These are phyloP conservation scores for Colletotrichum cordylinicola DNA, from an alignment of 2,329 filamentous ascomycete species.

Conservation along the genomic window DNA sequence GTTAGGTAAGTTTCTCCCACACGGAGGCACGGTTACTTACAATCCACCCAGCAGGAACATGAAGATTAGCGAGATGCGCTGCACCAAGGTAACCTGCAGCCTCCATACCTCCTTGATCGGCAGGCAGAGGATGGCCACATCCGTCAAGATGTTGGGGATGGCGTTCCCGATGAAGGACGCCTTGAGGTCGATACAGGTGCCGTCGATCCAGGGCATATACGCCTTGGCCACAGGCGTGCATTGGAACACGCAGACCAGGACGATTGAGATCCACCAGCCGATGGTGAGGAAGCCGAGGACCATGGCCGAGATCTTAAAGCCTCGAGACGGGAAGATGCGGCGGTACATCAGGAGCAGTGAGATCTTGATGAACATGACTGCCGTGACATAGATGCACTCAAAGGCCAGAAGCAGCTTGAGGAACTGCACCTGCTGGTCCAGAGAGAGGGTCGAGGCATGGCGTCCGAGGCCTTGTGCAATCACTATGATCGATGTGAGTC, in stretches of 20 bases:
- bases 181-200: conserved; percentile 44
- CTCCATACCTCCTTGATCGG: conserved; percentile 31
- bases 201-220: conserved; percentile 37
- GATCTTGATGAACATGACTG: conserved; percentile 19
- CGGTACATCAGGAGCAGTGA: conserved; percentile 21
- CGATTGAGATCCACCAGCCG: conserved; percentile 13
- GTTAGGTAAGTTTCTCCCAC: neutral
- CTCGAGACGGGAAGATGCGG: conserved; percentile 15
- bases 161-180: conserved; percentile 48
- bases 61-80: conserved; percentile 28
- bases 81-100: conserved; percentile 27
- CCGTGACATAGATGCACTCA: conserved; percentile 14
- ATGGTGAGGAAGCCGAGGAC: conserved; percentile 14
- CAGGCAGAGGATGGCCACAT: conserved; percentile 37
- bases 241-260: conserved; percentile 41
- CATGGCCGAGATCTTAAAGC: conserved; percentile 10
- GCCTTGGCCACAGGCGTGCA: conserved; percentile 43
- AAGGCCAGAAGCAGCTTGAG: conserved; percentile 15
- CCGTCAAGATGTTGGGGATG: conserved; percentile 45
- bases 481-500: neutral
- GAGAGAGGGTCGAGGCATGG: conserved; percentile 7
- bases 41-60: conserved; percentile 39
- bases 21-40: conserved; percentile 26
- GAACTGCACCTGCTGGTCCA: conserved; percentile 1
- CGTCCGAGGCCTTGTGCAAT: conserved; percentile 11